phyloP scores from a whole-genome alignment of 164 flowering plant species.

The Vitis riparia region DNA sequence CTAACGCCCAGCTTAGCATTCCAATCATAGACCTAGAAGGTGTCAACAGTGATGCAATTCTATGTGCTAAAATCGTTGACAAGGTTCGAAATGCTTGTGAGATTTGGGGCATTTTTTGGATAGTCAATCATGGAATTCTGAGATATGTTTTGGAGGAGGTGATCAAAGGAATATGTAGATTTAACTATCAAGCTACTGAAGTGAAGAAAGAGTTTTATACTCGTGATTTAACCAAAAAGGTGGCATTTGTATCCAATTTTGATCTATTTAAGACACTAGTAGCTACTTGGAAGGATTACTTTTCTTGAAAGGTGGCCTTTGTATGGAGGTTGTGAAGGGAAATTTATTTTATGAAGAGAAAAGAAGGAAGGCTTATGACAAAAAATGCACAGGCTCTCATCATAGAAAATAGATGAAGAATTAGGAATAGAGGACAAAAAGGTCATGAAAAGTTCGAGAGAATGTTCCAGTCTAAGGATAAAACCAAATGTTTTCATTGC shows the following conservation, averaged over 20 bases:
- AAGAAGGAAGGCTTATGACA: background rate
- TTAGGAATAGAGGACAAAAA: too few species aligned
- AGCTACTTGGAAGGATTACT: slow-evolving; percentile 45
- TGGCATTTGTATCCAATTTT: slow-evolving; percentile 24
- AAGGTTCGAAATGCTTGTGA: slow-evolving; percentile 30
- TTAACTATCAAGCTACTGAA: slow-evolving; percentile 32
- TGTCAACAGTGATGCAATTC: background rate
- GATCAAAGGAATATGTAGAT: slow-evolving; percentile 24
- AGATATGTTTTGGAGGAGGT: slow-evolving; percentile 25
- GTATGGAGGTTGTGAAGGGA: background rate
- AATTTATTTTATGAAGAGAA: too few species aligned
- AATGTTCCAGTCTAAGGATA: too few species aligned
- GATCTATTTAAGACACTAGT: slow-evolving; percentile 21
- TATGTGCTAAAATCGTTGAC: slow-evolving; percentile 16
- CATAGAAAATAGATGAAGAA: too few species aligned
- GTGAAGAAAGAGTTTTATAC: slow-evolving; percentile 33
- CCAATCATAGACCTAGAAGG: slow-evolving; percentile 34
- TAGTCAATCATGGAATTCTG: slow-evolving; percentile 45
- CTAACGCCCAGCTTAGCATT: slow-evolving; percentile 7
- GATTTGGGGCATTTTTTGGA: slow-evolving; percentile 47
- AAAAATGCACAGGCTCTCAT: too few species aligned
- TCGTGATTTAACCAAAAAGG: slow-evolving; percentile 15
- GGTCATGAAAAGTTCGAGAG: too few species aligned
- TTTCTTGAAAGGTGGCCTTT: background rate
- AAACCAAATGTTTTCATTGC: too few species aligned